Conservation (phyloP, 805 yeast genomes). For the Candida schatavii region DNA sequence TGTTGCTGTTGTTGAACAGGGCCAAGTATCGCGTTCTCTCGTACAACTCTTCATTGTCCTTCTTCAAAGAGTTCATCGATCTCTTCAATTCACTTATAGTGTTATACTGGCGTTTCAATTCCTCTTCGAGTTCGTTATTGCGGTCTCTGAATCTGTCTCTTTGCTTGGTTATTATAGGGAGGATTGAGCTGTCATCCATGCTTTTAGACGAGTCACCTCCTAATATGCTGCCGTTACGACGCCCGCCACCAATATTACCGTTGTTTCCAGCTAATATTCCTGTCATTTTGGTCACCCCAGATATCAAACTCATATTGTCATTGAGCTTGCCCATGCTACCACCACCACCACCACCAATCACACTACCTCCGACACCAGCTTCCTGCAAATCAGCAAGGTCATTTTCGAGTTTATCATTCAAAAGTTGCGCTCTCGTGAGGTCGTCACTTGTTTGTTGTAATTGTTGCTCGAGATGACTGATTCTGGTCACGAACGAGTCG, state of each 20-base stretch:
- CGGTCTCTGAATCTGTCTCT: conserved; percentile 89
- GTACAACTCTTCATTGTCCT: conserved; percentile 74
- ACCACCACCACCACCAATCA: conserved; percentile 19
- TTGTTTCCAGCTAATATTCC: conserved; percentile 11
- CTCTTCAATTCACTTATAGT: conserved; percentile 59
- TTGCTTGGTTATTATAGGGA: conserved; percentile 90
- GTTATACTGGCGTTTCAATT: conserved; percentile 55
- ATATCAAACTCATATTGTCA: conserved; percentile 66
- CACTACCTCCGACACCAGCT: conserved; percentile 16
- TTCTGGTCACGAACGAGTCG: conserved; percentile 41
- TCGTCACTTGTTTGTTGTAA: conserved; percentile 34
- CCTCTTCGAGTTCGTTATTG: conserved; percentile 81
- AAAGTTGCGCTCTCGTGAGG: conserved; percentile 37
- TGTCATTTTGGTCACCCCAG: conserved; percentile 41
- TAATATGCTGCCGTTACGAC: conserved; percentile 14
- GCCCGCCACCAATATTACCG: conserved; percentile 21
- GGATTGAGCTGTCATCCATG: conserved; percentile 46
- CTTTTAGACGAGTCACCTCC: conserved; percentile 23
- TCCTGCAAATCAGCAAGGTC: conserved; percentile 66
- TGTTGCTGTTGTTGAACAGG: conserved; percentile 37
- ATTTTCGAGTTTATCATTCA: conserved; percentile 65
- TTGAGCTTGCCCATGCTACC: conserved; percentile 42
- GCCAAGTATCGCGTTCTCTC: conserved; percentile 72
- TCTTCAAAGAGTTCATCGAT: conserved; percentile 60
- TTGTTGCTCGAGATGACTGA: conserved; percentile 38